Conservation (phyloP, 768 basidiomycete genomes). For the Rhizopogon vesiculosus region DNA sequence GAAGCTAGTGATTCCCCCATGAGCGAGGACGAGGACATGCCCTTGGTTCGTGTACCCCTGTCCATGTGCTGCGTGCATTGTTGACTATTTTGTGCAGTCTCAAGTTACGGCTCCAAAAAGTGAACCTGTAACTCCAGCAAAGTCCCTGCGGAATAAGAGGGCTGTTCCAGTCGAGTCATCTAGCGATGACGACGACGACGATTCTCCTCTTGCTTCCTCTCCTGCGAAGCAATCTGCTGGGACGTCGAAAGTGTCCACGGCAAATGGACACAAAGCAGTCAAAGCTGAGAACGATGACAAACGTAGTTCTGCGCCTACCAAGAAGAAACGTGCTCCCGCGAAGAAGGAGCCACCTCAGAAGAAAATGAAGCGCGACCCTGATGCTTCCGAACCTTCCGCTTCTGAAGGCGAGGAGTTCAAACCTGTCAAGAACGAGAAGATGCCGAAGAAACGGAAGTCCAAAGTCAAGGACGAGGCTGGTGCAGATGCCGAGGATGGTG, state of each 20-base stretch:
- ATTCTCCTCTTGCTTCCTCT: constrained; percentile 62
- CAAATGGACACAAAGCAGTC: constrained; percentile 34
- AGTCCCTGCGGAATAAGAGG: constrained; percentile 44
- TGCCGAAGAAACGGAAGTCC: constrained; percentile 36
- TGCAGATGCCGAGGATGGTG: constrained; percentile 43
- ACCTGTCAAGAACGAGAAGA: constrained; percentile 18
- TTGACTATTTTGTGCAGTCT: constrained; percentile 36
- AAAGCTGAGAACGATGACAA: constrained; percentile 36
- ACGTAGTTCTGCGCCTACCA: constrained; percentile 37
- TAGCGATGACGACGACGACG: constrained; percentile 60
- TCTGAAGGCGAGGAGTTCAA: constrained; percentile 32
- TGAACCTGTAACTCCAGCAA: constrained; percentile 15
- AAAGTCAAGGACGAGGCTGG: constrained; percentile 47
- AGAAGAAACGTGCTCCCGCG: constrained; percentile 39
- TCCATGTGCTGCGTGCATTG: constrained; percentile 6
- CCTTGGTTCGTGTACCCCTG: constrained; percentile 48
- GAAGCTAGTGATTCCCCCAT: constrained; percentile 41
- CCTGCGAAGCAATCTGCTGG: constrained; percentile 53
- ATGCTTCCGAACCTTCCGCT: constrained; percentile 15
- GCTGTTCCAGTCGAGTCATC: constrained; percentile 47
- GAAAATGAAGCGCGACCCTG: constrained; percentile 49
- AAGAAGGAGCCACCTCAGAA: constrained; percentile 57
- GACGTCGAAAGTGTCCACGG: constrained; percentile 31
- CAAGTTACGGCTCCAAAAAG: constrained; percentile 48
- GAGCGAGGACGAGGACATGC: constrained; percentile 71